Base-by-base conservation (phyloP, 352 stramenopile genomes). In the Aphanomyces cochlioides region DNA sequence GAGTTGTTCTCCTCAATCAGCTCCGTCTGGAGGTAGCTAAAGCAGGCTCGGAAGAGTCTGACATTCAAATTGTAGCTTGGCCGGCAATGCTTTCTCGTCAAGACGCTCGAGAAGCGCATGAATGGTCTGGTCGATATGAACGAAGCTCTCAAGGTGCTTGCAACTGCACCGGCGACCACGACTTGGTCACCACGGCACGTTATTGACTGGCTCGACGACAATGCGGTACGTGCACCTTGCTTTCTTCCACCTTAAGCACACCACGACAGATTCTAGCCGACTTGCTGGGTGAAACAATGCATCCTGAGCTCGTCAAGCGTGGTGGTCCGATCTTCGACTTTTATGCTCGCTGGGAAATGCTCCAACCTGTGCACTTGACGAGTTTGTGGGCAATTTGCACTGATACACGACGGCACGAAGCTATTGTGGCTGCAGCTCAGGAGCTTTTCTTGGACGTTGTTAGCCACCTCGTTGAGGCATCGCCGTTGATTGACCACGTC, bases 71-170 rank as follows among this genome's bases (percentile, higher is more conserved):
- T 59, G 63, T 60, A 90, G 56, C 75, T 90, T 13, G 79, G 80
- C 13, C 54, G 79, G 17, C 75, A 79, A 3, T 86, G 83, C 36
- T 85, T 93, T 63, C 75, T 63, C 13, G 78, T 76, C 34, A 74
- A n/a, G 34, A 86, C 82, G 5, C 66, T 93, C 21, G 85, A 92
- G 59, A 90, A 90, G 47, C 79, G 84, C 1, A 89, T 93, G 40
- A 82, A 88, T 45, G 84, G 84, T 1, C 74, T 93, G 15, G 79
- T 82, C 3, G 85, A 93, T 53, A 83, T 92, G 39, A 78, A 85
- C 4, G 72, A 78, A 5, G 58, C 81, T 7, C 67, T 85, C 7
- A 83, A 76, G 7, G 69, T 73, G 7, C 56, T 84, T 34, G 84
- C 73, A 84, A 84, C 50, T 47, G 78, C 38, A 65, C 77, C 56